Percentiles rank a stretch among this genome's conserved stretches.
Conservation (phyloP, 108 stramenopile species). For the Pseudonitzschia multiseries region DNA sequence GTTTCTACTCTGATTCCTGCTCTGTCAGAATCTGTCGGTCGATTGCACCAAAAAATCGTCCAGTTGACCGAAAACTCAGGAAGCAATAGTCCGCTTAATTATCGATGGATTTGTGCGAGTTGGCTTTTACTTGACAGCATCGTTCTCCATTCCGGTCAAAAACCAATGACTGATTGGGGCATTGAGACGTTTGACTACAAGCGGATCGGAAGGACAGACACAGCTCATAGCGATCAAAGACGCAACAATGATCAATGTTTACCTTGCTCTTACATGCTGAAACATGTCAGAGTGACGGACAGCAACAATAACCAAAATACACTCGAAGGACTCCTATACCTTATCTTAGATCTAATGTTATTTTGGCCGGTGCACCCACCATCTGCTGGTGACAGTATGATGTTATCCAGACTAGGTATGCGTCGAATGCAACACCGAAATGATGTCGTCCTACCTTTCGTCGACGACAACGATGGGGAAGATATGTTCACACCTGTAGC, state of each 20-base stretch:
- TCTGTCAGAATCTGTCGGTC: slow-evolving; percentile 22
- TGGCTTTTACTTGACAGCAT: slow-evolving; percentile 32
- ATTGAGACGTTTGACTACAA: slow-evolving; percentile 11
- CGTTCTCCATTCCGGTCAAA: slow-evolving; percentile 9
- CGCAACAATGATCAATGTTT: not conserved
- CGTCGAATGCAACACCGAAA: slow-evolving; percentile 15
- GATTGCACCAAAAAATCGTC: not conserved
- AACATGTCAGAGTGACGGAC: not conserved
- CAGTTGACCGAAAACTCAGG: not conserved
- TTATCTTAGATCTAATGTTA: slow-evolving; percentile 16
- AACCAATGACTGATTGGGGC: slow-evolving; percentile 25
- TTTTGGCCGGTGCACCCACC: not conserved
- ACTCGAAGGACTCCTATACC: slow-evolving; percentile 1
- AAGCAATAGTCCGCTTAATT: slow-evolving; percentile 1
- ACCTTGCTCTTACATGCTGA: not conserved
- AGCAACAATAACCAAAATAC: slow-evolving; percentile 2
- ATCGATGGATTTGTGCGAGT: slow-evolving; percentile 11
- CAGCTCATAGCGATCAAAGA: not conserved
- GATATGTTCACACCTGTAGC: not conserved
- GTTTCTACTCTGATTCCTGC: slow-evolving; percentile 9
- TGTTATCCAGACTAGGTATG: slow-evolving; percentile 11
- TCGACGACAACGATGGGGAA: not conserved
- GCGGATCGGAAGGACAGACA: not conserved
- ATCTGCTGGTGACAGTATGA: not conserved
- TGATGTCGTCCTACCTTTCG: not conserved